A percentile compares a stretch with the other conserved stretches of the same genome.
phyloP scores from a whole-genome alignment of 2,329 filamentous ascomycete genomes.

The Lachnellula occidentalis region DNA sequence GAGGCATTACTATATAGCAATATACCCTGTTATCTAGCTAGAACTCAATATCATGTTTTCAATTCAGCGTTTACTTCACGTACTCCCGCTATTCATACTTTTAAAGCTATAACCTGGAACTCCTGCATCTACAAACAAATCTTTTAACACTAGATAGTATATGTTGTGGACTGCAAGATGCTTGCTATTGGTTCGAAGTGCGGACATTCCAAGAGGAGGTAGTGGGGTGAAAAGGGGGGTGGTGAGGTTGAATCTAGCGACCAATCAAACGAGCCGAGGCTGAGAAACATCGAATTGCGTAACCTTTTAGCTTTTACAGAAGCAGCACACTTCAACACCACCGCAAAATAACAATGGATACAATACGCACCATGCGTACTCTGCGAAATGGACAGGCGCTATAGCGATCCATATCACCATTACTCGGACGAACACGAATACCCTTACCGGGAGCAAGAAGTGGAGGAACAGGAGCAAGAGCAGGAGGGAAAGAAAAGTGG shows the following conservation, averaged over 20 bases:
- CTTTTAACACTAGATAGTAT: neutral
- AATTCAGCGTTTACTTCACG: neutral
- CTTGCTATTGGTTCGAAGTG: neutral
- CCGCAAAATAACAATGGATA: neutral
- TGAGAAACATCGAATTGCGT: neutral
- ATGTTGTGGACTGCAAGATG: neutral
- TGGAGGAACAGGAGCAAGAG: slow-evolving; percentile 3
- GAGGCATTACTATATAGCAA: too few relatives aligned
- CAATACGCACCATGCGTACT: slow-evolving; percentile 4
- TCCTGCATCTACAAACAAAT: slow-evolving; percentile 31
- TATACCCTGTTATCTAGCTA: too few relatives aligned
- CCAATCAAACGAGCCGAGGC: slow-evolving; percentile 4
- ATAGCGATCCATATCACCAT: neutral
- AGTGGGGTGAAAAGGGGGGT: neutral
- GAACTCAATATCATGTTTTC: too few relatives aligned
- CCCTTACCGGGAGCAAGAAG: neutral
- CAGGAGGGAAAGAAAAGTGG: neutral
- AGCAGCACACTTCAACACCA: too few relatives aligned
- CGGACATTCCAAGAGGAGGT: neutral
- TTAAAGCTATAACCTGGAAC: slow-evolving; percentile 53
- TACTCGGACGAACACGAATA: neutral
- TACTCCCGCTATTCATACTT: slow-evolving; percentile 49
- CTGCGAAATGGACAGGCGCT: neutral
- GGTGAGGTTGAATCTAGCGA: neutral
- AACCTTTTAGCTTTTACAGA: neutral